These are phyloP conservation scores for Amphicarpaea edgeworthii DNA, from an alignment of 306 rosid genomes.

Conservation along the genomic window DNA sequence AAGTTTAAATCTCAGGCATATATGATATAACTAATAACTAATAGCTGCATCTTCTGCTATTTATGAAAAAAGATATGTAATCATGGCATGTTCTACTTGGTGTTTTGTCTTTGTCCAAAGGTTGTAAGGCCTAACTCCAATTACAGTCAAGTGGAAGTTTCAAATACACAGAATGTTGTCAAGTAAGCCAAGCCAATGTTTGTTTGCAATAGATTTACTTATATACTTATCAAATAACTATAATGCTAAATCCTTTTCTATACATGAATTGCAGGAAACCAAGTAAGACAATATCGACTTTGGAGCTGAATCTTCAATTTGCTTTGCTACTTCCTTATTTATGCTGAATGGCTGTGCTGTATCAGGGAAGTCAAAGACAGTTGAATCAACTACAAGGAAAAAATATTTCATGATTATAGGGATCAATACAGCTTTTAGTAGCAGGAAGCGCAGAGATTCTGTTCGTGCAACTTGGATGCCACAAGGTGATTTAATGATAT, in stretches of 20 bases:
- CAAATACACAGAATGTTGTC: constrained; percentile 52
- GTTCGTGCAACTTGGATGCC: constrained; percentile 97
- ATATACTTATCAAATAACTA: constrained; percentile 21
- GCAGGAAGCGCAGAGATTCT: constrained; percentile 86
- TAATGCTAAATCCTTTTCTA: constrained; percentile 41
- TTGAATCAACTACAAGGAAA: constrained; percentile 59
- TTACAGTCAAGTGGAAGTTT: constrained; percentile 56
- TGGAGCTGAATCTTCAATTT: constrained; percentile 65
- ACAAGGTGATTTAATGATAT: constrained; percentile 61
- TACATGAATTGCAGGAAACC: constrained; percentile 58
- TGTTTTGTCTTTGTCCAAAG: constrained; percentile 49
- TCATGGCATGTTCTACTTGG: constrained; percentile 2
- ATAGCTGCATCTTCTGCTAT: constrained; percentile 33
- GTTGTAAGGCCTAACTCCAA: constrained; percentile 52
- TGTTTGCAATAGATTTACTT: constrained; percentile 36
- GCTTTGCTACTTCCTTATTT: constrained; percentile 50
- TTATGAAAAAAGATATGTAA: constrained; percentile 17
- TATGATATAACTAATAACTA: constrained; percentile 19
- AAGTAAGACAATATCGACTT: constrained; percentile 59
- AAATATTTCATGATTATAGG: constrained; percentile 86
- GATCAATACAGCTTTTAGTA: constrained; percentile 88
- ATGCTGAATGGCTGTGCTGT: constrained; percentile 49
- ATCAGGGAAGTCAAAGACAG: constrained; percentile 53
- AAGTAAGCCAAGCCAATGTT: constrained; percentile 58
- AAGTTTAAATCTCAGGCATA: constrained; percentile 1